phyloP scores from a whole-genome alignment of 1,139 yeast species.

The Debaryomycetaceae sp. region DNA sequence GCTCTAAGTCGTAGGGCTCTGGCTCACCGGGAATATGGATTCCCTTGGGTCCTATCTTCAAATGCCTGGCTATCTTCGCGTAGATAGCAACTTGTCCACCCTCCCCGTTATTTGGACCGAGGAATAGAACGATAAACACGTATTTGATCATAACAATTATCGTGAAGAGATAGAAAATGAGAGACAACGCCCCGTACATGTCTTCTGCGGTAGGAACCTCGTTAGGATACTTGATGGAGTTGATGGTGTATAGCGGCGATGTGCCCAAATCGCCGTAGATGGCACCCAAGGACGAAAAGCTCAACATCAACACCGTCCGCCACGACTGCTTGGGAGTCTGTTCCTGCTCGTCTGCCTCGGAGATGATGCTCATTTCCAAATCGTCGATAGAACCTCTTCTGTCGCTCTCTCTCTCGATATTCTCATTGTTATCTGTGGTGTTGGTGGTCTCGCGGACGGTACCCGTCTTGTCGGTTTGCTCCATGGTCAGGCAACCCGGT shows the following conservation, averaged over 20 bases:
- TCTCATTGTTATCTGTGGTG: background rate
- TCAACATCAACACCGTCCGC: conserved; percentile 20
- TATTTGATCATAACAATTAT: conserved; percentile 52
- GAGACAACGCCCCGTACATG: conserved; percentile 49
- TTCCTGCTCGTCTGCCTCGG: background rate
- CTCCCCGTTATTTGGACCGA: conserved; percentile 56
- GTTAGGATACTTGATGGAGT: conserved; percentile 38
- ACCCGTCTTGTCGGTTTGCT: background rate
- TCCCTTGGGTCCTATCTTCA: conserved; percentile 47
- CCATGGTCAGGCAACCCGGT: background rate
- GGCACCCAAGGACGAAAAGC: conserved; percentile 48
- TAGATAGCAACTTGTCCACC: conserved; percentile 64
- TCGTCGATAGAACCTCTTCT: background rate
- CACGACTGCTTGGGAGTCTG: conserved; percentile 14
- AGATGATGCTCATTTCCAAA: background rate
- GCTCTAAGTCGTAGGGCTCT: conserved; percentile 30
- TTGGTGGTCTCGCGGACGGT: background rate
- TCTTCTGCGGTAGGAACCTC: conserved; percentile 33
- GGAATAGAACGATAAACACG: conserved; percentile 40
- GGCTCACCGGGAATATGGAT: conserved; percentile 40
- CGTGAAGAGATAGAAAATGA: conserved; percentile 54
- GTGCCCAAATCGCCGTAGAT: conserved; percentile 64
- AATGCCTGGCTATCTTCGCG: conserved; percentile 49
- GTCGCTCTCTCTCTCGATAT: background rate
- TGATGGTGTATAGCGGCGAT: conserved; percentile 52